Conservation (phyloP, 169 alveolate species). For the Plasmodium fragile region DNA sequence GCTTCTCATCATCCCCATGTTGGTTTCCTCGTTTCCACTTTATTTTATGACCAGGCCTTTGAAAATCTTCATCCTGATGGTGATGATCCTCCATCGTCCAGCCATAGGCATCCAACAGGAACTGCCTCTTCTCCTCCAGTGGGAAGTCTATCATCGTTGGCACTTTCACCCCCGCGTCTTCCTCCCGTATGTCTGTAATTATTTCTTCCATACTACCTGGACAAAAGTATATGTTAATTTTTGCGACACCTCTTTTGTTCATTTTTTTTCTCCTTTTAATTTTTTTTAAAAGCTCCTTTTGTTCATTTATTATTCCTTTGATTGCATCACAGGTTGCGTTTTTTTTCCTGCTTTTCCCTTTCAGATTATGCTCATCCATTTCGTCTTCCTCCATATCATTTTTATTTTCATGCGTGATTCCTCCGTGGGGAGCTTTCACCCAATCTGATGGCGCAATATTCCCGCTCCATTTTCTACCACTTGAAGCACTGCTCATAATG, state of each 20-base stretch:
- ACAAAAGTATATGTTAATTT: conserved; percentile 13
- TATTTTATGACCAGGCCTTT: background rate
- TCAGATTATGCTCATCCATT: background rate
- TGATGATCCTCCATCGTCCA: background rate
- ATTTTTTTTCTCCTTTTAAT: background rate
- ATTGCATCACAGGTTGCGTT: background rate
- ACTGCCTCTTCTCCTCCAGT: background rate
- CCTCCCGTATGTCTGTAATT: conserved; percentile 12
- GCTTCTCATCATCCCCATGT: background rate
- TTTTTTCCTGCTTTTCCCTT: background rate
- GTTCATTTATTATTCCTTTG: background rate
- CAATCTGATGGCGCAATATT: background rate
- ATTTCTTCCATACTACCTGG: conserved; percentile 13
- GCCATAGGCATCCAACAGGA: background rate
- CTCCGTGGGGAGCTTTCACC: background rate
- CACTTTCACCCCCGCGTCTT: background rate
- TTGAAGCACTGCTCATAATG: background rate
- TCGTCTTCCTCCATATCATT: background rate
- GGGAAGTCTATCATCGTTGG: background rate
- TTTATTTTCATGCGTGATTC: background rate
- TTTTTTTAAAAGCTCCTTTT: background rate
- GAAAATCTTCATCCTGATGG: background rate
- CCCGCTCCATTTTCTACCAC: background rate
- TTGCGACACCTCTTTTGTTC: background rate
- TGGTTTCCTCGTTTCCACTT: background rate